A percentile compares a stretch with the other conserved stretches of the same genome.
Evolutionary conservation across 352 stramenopile genomes (phyloP).

Genomic region (Salisapilia sapeloensis): DNA sequence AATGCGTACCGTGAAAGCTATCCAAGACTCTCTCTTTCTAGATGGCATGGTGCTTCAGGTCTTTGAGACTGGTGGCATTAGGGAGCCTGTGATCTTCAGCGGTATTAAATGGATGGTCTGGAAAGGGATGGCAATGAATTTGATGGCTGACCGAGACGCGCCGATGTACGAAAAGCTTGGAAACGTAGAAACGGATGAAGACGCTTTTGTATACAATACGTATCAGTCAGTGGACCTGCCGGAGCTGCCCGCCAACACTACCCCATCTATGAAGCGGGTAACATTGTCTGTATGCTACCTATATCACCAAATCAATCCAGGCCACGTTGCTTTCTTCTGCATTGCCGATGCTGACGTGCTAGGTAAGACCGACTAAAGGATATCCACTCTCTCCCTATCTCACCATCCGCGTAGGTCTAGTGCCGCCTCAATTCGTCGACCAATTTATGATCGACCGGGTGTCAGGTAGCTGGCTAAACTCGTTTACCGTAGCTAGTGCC

Average conservation of each 20-base stretch:
- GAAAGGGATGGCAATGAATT: conserved; percentile 14
- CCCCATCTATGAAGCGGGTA: conserved; percentile 14
- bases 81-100: conserved; percentile 30
- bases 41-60: conserved; percentile 38
- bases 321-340: no score
- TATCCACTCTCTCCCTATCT: no score
- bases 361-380: no score
- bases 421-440: no score
- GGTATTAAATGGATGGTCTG: conserved; percentile 48
- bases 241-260: conserved; percentile 20
- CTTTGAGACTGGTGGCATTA: conserved; percentile 23
- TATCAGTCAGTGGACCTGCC: conserved; percentile 42
- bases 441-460: no score
- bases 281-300: conserved; percentile 43
- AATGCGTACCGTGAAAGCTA: conserved; percentile 20
- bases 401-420: no score
- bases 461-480: no score
- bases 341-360: no score
- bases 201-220: conserved; percentile 41
- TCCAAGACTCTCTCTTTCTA: conserved; percentile 27
- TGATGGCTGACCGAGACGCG: conserved; percentile 37
- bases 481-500: no score
- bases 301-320: conserved; percentile 27
- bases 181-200: conserved; percentile 23
- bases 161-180: conserved; percentile 42